phyloP scores from a whole-genome alignment of 352 stramenopile genomes.

The Globisporangium apiculatum region DNA sequence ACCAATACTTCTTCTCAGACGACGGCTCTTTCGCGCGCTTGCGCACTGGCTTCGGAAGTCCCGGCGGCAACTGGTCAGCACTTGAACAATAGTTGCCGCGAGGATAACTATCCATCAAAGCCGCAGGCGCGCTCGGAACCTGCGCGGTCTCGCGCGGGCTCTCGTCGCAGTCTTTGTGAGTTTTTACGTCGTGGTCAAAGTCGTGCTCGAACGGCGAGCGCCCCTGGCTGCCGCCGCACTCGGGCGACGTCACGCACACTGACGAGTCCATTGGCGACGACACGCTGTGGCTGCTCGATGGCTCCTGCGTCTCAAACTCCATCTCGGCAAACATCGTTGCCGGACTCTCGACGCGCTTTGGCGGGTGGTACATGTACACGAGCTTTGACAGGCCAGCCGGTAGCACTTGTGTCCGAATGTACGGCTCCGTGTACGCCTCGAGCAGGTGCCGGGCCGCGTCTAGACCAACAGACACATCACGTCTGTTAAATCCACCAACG shows the following conservation, averaged over 20 bases:
- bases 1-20: constrained; percentile 40
- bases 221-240: constrained; percentile 62
- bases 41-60: constrained; percentile 26
- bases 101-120: constrained; percentile 43
- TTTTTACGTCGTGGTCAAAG: constrained; percentile 62
- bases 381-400: constrained; percentile 62
- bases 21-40: constrained; percentile 39
- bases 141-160: constrained; percentile 41
- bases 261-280: constrained; percentile 59
- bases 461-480: constrained; percentile 50
- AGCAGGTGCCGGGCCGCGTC: constrained; percentile 75
- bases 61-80: constrained; percentile 62
- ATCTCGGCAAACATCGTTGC: constrained; percentile 27
- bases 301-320: constrained; percentile 39
- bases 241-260: constrained; percentile 64
- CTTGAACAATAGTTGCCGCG: constrained; percentile 69
- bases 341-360: constrained; percentile 47
- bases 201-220: constrained; percentile 68
- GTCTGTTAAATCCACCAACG: constrained; percentile 53
- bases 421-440: constrained; percentile 67
- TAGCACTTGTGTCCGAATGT: constrained; percentile 74
- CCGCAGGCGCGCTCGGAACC: constrained; percentile 26
- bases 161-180: constrained; percentile 38
- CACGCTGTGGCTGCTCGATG: constrained; percentile 16
- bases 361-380: constrained; percentile 65